A percentile compares a stretch with the other conserved stretches of the same genome.
Evolutionary conservation across 257 asterid species (phyloP).

Genomic region (Solanum appendiculatum): DNA sequence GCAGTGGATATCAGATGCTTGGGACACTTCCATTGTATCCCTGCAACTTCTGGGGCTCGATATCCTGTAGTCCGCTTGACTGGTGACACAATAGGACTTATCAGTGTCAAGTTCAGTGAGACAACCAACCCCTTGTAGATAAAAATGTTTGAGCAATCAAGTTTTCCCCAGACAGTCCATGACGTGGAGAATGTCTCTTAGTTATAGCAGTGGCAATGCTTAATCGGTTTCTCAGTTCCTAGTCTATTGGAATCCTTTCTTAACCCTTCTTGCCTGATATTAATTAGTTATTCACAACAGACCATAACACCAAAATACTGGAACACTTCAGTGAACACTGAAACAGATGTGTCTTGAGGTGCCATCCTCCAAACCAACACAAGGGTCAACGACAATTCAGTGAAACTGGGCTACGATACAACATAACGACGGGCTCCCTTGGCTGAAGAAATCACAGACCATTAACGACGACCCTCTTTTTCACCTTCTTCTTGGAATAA

Average conservation of each 20-base stretch:
- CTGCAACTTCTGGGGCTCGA: neutral
- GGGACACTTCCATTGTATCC: neutral
- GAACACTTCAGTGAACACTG: neutral
- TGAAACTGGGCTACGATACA: too few species aligned
- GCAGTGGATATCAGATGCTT: constrained; percentile 1
- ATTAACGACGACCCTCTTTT: constrained; percentile 39
- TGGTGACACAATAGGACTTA: neutral
- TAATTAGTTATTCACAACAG: neutral
- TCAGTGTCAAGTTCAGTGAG: constrained; percentile 1
- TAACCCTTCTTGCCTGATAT: neutral
- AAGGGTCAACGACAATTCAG: too few species aligned
- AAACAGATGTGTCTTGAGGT: neutral
- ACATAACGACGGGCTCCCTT: constrained; percentile 45
- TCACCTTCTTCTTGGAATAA: constrained; percentile 34
- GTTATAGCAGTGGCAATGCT: neutral
- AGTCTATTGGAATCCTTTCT: too few species aligned
- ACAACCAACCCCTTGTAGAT: neutral
- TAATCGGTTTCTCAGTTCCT: too few species aligned
- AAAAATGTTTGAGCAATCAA: neutral
- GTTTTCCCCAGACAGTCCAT: neutral
- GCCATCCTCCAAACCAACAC: too few species aligned
- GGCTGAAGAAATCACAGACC: constrained; percentile 48
- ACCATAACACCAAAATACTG: neutral
- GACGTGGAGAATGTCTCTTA: neutral
- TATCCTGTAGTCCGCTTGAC: neutral